Evolutionary conservation across 768 basidiomycete genomes (phyloP).

Genomic region (Suillus brevipes): DNA sequence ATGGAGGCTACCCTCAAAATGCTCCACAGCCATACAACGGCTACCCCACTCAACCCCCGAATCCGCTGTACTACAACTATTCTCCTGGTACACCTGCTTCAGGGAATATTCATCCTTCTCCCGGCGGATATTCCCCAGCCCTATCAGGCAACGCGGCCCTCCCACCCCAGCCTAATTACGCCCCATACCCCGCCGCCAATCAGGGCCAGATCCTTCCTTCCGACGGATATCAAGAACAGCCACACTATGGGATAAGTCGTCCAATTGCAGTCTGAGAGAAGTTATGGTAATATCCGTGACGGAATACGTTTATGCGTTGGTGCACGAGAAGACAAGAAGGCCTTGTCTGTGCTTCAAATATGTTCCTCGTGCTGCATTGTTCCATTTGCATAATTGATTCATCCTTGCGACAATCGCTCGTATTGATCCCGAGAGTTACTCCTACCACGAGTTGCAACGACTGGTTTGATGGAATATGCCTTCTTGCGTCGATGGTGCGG

Average conservation of each 20-base stretch:
- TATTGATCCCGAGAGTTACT: not conserved
- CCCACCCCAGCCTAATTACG: slow-evolving; percentile 22
- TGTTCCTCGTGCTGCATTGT: not conserved
- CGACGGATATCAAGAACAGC: slow-evolving; percentile 14
- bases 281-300: not conserved
- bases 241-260: slow-evolving; percentile 3
- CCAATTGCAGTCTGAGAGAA: slow-evolving; percentile 7
- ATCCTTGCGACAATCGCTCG: slow-evolving; percentile 4
- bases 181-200: slow-evolving; percentile 14
- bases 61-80: slow-evolving; percentile 12
- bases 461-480: not conserved
- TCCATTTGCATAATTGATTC: not conserved
- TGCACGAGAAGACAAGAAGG: not conserved
- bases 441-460: not conserved
- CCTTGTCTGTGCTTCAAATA: not conserved
- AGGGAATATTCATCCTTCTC: slow-evolving; percentile 8
- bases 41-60: slow-evolving; percentile 1
- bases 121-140: slow-evolving; percentile 11
- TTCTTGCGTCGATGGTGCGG: not conserved
- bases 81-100: not conserved
- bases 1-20: slow-evolving; percentile 8
- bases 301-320: not conserved
- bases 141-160: slow-evolving; percentile 6
- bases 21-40: slow-evolving; percentile 11
- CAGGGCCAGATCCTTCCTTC: slow-evolving; percentile 15